These are phyloP conservation scores for Fusarium verticillioides DNA, from an alignment of 2,329 filamentous ascomycete genomes.

Conservation along the genomic window DNA sequence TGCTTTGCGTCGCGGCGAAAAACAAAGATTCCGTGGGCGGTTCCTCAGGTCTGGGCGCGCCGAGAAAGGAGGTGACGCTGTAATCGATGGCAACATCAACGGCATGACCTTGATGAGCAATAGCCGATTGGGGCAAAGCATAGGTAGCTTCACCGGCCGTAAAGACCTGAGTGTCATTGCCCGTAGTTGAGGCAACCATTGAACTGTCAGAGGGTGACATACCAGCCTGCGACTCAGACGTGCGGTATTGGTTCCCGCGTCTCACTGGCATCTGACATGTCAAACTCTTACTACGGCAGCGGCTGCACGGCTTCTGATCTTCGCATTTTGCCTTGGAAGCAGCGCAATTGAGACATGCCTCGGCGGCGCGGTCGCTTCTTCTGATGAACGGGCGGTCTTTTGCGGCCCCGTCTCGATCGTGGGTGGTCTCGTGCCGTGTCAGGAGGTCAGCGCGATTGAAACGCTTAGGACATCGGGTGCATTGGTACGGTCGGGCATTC, in stretches of 20 bases:
- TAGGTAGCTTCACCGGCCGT: constrained; percentile 32
- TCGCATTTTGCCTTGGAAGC: constrained; percentile 45
- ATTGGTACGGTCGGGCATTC: constrained; percentile 44
- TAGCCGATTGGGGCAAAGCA: constrained; percentile 18
- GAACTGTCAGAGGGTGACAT: constrained; percentile 42
- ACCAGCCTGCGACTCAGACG: constrained; percentile 39
- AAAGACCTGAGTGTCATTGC: constrained; percentile 32
- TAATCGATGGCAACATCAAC: constrained; percentile 33
- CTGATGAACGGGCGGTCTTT: constrained; percentile 44
- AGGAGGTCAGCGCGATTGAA: constrained; percentile 44
- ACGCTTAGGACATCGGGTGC: constrained; percentile 43
- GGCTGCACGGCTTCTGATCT: constrained; percentile 43
- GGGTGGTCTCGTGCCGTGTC: constrained; percentile 43
- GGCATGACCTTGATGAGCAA: constrained; percentile 23
- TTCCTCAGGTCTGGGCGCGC: constrained; percentile 25
- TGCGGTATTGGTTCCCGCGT: constrained; percentile 41
- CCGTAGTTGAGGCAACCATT: constrained; percentile 32
- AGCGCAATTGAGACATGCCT: constrained; percentile 44
- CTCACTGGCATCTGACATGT: constrained; percentile 43
- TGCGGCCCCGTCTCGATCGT: constrained; percentile 42
- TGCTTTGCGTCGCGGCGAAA: constrained; percentile 22
- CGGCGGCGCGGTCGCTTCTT: constrained; percentile 41
- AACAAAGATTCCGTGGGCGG: constrained; percentile 25
- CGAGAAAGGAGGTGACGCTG: constrained; percentile 26
- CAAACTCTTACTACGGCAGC: constrained; percentile 43